Percentiles rank a stretch among this genome's conserved stretches.
Evolutionary conservation across 179 eudicot genomes (phyloP).

Genomic region (Actinidia polygama): DNA sequence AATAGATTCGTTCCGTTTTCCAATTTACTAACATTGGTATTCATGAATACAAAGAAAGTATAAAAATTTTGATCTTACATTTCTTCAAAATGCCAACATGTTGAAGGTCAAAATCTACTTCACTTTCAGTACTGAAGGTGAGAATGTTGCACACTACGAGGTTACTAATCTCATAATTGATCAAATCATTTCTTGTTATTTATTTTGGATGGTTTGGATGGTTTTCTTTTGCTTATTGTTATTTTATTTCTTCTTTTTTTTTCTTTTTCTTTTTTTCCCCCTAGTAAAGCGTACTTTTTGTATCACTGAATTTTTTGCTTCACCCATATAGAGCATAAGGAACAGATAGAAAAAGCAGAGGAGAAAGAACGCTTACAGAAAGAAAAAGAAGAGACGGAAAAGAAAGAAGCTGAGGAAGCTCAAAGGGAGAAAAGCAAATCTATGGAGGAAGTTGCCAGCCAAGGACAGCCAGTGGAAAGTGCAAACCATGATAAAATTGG

Average conservation of each 20-base stretch:
- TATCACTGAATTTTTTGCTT: neutral
- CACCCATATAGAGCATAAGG: slow-evolving; percentile 70
- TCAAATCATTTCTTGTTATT: neutral
- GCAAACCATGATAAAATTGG: slow-evolving; percentile 48
- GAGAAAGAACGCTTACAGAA: slow-evolving; percentile 86
- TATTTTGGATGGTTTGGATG: neutral
- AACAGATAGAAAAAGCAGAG: slow-evolving; percentile 92
- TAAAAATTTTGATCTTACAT: no score
- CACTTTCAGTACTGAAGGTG: neutral
- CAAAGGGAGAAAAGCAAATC: slow-evolving; percentile 40
- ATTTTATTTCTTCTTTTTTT: neutral
- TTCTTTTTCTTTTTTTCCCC: neutral
- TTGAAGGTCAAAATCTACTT: neutral
- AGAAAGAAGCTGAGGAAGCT: slow-evolving; percentile 61
- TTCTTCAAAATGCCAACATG: neutral
- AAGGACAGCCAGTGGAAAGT: slow-evolving; percentile 37
- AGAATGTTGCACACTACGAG: neutral
- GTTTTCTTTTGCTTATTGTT: neutral
- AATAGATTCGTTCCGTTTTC: no score
- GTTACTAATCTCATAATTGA: neutral
- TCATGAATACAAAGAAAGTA: no score
- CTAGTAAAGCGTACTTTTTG: neutral
- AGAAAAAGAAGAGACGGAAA: slow-evolving; percentile 84
- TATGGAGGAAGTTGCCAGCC: slow-evolving; percentile 40
- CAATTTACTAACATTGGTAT: no score